These are phyloP conservation scores for Penicillium riverlandense DNA, from an alignment of 495 filamentous ascomycete genomes.

Conservation along the genomic window DNA sequence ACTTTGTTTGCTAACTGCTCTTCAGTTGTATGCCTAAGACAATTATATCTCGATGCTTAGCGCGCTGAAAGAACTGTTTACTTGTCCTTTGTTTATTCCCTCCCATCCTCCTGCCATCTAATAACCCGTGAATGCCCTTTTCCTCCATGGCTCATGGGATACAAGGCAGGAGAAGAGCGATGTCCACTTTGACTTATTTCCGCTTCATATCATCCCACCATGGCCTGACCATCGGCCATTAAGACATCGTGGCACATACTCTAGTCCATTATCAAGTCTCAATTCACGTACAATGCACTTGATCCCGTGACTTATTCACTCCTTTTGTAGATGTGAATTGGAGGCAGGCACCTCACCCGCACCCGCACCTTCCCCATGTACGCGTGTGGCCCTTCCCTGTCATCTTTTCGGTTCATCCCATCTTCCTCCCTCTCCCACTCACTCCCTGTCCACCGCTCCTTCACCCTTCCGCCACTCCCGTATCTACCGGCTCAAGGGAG, in stretches of 20 bases:
- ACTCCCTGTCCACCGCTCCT: too few species aligned
- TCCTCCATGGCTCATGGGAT: constrained; percentile 51
- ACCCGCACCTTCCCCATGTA: background rate
- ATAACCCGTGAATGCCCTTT: constrained; percentile 50
- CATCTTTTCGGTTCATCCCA: too few species aligned
- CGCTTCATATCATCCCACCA: constrained; percentile 40
- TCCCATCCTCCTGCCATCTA: constrained; percentile 60
- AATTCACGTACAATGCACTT: background rate
- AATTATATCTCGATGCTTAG: constrained; percentile 50
- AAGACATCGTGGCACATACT: constrained; percentile 37
- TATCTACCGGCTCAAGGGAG: background rate
- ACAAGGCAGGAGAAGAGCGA: constrained; percentile 67
- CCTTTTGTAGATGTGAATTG: background rate
- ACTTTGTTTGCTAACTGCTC: constrained; percentile 2
- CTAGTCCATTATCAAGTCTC: background rate
- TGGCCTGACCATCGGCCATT: constrained; percentile 26
- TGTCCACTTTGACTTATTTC: constrained; percentile 38
- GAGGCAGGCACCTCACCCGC: too few species aligned
- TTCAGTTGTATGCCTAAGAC: constrained; percentile 68
- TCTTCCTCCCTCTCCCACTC: too few species aligned
- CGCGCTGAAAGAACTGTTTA: constrained; percentile 7
- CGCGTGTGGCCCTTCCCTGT: background rate
- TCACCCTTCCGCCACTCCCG: too few species aligned
- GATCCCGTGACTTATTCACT: background rate
- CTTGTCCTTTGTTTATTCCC: background rate